A percentile compares a stretch with the other conserved stretches of the same genome.
phyloP scores from a whole-genome alignment of 805 yeast genomes.

The Tetrapisispora fleetii region DNA sequence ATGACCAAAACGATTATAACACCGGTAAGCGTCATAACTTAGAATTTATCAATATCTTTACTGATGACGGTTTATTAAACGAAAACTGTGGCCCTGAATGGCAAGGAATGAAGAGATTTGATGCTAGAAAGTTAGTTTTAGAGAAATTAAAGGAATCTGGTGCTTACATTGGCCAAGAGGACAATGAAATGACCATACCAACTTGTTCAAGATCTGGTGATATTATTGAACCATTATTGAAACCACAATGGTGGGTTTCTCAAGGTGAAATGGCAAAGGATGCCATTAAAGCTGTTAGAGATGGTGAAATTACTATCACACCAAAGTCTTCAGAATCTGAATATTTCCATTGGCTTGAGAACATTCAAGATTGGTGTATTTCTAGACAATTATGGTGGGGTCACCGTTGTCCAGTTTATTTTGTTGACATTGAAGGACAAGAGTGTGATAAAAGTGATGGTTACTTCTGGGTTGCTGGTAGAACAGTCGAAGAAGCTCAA shows the following conservation, averaged over 20 bases:
- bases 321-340: slow-evolving; percentile 90
- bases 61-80: slow-evolving; percentile 86
- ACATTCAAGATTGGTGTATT: slow-evolving; percentile 98
- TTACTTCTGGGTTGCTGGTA: slow-evolving; percentile 85
- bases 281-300: slow-evolving; percentile 76
- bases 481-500: slow-evolving; percentile 72
- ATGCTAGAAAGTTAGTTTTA: slow-evolving; percentile 80
- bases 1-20: slow-evolving; percentile 91
- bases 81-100: slow-evolving; percentile 84
- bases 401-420: slow-evolving; percentile 95
- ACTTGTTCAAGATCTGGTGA: slow-evolving; percentile 94
- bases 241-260: slow-evolving; percentile 99
- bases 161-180: slow-evolving; percentile 72
- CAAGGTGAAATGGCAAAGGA: slow-evolving; percentile 81
- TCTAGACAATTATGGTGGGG: slow-evolving; percentile 96
- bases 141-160: slow-evolving; percentile 67
- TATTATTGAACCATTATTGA: slow-evolving; percentile 88
- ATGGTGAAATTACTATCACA: slow-evolving; percentile 68
- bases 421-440: slow-evolving; percentile 67
- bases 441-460: slow-evolving; percentile 54
- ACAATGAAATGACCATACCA: slow-evolving; percentile 94
- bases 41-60: slow-evolving; percentile 80
- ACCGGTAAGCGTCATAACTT: slow-evolving; percentile 91
- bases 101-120: slow-evolving; percentile 86
- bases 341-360: slow-evolving; percentile 90